phyloP scores from a whole-genome alignment of 106 monocot species.

The Amphibolis antarctica region DNA sequence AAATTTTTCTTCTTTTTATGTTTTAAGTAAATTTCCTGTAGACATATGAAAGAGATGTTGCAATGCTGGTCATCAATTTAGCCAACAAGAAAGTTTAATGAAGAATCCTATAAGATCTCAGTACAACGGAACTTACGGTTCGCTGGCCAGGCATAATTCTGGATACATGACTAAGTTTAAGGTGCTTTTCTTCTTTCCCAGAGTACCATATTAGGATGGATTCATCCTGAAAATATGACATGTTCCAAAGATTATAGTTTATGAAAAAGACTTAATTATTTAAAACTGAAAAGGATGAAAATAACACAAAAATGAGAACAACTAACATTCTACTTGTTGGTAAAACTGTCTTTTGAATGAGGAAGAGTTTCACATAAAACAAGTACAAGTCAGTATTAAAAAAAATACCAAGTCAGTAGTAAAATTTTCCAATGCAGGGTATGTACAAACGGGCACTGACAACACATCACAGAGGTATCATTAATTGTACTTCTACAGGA shows the following conservation, averaged over 20 bases:
- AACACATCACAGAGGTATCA: too few relatives aligned
- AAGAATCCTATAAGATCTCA: neutral
- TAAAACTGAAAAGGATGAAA: neutral
- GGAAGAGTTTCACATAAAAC: too few relatives aligned
- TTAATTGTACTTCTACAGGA: too few relatives aligned
- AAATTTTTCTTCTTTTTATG: too few relatives aligned
- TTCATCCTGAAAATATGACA: conserved; percentile 40
- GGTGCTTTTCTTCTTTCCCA: conserved; percentile 56
- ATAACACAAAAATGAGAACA: neutral
- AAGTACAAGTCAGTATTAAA: too few relatives aligned
- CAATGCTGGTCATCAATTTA: too few relatives aligned
- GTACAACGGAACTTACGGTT: conserved; percentile 39
- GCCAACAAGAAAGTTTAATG: neutral
- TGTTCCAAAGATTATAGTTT: neutral
- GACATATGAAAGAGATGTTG: too few relatives aligned
- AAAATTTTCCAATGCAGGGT: too few relatives aligned
- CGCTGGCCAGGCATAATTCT: conserved; percentile 71
- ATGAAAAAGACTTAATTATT: neutral
- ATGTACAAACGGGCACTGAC: too few relatives aligned
- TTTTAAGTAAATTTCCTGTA: too few relatives aligned
- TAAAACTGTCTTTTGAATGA: neutral
- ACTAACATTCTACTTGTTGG: neutral
- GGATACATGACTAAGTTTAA: conserved; percentile 44
- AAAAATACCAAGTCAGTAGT: too few relatives aligned
- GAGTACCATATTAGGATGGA: conserved; percentile 52